These are phyloP conservation scores for Fusarium sacchari DNA, from an alignment of 2,329 filamentous ascomycete genomes.

Conservation along the genomic window DNA sequence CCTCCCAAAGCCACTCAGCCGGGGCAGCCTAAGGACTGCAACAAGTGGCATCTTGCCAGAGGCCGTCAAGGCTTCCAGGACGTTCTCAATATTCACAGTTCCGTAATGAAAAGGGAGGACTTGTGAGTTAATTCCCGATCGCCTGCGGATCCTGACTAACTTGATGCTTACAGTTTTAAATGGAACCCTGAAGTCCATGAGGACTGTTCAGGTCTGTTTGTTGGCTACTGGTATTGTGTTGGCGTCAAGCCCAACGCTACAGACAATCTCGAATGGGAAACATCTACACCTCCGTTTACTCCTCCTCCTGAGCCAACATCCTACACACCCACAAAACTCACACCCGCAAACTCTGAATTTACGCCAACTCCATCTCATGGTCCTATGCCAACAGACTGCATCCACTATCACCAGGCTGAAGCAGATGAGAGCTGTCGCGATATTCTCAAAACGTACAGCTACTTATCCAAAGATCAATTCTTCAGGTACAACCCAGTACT, in stretches of 20 bases:
- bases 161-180: too few species aligned
- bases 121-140: too few species aligned
- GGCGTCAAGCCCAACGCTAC: accelerated
- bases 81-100: neutral
- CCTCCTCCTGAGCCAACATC: neutral
- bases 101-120: neutral
- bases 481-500: neutral
- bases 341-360: accelerated
- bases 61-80: neutral
- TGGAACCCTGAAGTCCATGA: neutral
- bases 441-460: neutral
- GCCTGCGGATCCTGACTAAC: too few species aligned
- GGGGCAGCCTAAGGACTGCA: neutral
- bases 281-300: neutral
- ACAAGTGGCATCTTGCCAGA: neutral
- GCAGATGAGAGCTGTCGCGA: neutral
- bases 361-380: neutral
- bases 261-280: neutral
- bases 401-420: neutral
- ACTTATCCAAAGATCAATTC: neutral
- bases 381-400: neutral
- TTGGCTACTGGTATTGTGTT: neutral
- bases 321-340: accelerated
- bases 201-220: neutral
- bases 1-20: neutral